Conservation (phyloP, 2,329 filamentous ascomycete species). For the Talaromyces atroroseus region DNA sequence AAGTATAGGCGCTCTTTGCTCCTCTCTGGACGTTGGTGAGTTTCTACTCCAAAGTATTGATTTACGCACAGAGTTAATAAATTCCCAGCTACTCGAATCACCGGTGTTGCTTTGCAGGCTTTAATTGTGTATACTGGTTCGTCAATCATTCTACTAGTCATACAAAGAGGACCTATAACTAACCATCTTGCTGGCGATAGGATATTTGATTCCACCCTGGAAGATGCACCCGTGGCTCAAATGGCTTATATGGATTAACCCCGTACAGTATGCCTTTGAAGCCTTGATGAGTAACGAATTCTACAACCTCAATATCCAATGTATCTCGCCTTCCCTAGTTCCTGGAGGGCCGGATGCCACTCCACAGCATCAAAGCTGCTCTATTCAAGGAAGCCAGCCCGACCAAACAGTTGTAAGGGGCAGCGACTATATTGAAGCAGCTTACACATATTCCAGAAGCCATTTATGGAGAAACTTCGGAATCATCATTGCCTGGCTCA, state of each 20-base stretch:
- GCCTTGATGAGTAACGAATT: conserved; percentile 67
- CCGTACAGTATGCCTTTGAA: conserved; percentile 65
- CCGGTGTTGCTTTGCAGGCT: conserved; percentile 45
- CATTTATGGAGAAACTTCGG: conserved; percentile 71
- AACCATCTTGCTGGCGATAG: conserved; percentile 26
- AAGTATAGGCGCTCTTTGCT: conserved; percentile 44
- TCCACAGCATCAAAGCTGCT: conserved; percentile 53
- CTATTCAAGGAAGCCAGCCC: conserved; percentile 52
- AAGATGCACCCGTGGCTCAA: conserved; percentile 60
- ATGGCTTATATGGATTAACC: conserved; percentile 62
- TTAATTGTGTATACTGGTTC: conserved; percentile 54
- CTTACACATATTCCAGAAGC: conserved; percentile 50
- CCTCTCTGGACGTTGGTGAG: conserved; percentile 45
- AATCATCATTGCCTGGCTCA: conserved; percentile 70
- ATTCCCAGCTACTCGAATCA: conserved; percentile 41
- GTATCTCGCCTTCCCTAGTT: conserved; percentile 52
- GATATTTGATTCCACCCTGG: conserved; percentile 57
- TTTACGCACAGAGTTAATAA: conserved; percentile 1
- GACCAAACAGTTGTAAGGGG: conserved; percentile 51
- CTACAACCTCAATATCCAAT: conserved; percentile 51
- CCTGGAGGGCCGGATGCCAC: conserved; percentile 46
- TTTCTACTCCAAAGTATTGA: background rate
- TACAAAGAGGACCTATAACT: background rate
- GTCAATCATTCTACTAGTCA: background rate
- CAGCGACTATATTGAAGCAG: conserved; percentile 50